Conservation (phyloP, 177 flowering plant genomes). For the Vitis hybrid region DNA sequence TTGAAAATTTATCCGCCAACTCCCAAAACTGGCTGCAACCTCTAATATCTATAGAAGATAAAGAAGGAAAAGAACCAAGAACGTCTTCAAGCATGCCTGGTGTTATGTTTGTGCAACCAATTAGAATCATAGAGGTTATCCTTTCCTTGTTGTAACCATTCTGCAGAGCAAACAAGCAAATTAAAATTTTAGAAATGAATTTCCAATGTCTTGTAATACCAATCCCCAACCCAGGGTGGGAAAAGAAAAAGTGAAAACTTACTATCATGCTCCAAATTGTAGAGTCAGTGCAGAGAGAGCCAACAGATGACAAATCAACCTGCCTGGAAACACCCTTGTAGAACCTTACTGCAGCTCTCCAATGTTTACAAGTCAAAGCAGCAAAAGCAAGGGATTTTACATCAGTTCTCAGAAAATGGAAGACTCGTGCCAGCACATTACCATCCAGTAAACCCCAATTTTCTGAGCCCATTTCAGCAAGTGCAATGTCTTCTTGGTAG, state of each 20-base stretch:
- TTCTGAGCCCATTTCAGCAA: conserved; percentile 32
- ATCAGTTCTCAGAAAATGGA: conserved; percentile 82
- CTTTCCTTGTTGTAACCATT: conserved; percentile 63
- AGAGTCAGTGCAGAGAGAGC: conserved; percentile 66
- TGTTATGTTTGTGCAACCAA: conserved; percentile 73
- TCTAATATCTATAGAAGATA: conserved; percentile 68
- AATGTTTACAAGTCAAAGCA: conserved; percentile 80
- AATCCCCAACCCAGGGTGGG: no score
- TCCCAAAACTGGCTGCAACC: conserved; percentile 82
- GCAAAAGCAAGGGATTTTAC: conserved; percentile 70
- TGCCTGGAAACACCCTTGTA: conserved; percentile 62
- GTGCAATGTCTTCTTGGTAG: conserved; percentile 28
- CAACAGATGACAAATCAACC: conserved; percentile 69
- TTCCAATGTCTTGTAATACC: not conserved
- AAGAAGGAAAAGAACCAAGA: conserved; percentile 54
- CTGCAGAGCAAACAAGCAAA: conserved; percentile 49
- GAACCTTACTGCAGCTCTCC: conserved; percentile 67
- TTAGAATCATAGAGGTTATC: conserved; percentile 57
- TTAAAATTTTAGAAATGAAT: conserved; percentile 2
- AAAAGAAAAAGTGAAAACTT: conserved; percentile 17
- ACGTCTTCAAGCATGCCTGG: conserved; percentile 62
- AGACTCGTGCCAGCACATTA: conserved; percentile 66
- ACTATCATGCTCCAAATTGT: conserved; percentile 64
- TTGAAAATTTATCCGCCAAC: conserved; percentile 46
- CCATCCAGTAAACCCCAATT: conserved; percentile 84